These are phyloP conservation scores for Chlorophyllum brunneum DNA, from an alignment of 768 basidiomycete species.

Conservation along the genomic window DNA sequence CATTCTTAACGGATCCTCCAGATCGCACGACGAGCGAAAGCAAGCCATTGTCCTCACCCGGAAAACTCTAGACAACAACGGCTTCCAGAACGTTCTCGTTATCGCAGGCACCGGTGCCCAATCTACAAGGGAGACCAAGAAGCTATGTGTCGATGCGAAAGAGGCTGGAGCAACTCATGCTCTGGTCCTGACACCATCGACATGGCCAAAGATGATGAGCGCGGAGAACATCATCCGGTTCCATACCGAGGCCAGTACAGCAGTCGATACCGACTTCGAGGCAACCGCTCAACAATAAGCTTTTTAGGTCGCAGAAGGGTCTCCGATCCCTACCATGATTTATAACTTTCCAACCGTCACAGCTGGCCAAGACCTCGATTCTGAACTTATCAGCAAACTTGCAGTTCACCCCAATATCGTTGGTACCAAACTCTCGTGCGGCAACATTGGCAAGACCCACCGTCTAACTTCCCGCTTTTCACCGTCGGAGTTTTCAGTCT, in stretches of 20 bases:
- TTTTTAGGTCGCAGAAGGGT: constrained; percentile 58
- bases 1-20: constrained; percentile 12
- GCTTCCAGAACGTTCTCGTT: constrained; percentile 62
- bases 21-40: constrained; percentile 67
- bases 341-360: constrained; percentile 86
- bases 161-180: constrained; percentile 81
- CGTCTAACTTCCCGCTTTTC: constrained; percentile 62
- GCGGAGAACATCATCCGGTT: constrained; percentile 60
- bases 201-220: constrained; percentile 66
- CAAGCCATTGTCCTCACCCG: constrained; percentile 61
- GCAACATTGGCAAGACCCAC: constrained; percentile 79
- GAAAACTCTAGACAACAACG: constrained; percentile 67
- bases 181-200: constrained; percentile 71
- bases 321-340: constrained; percentile 70
- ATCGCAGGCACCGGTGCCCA: constrained; percentile 85
- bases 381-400: constrained; percentile 66
- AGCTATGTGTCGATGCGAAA: constrained; percentile 67
- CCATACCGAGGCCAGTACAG: constrained; percentile 50
- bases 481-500: constrained; percentile 57
- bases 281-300: background rate
- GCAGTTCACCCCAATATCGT: constrained; percentile 82
- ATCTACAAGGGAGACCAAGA: constrained; percentile 70
- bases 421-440: constrained; percentile 83
- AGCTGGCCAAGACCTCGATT: constrained; percentile 81
- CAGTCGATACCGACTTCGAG: background rate